Evolutionary conservation across 2,329 filamentous ascomycete species (phyloP).

Genomic region (Fusarium multiceps): DNA sequence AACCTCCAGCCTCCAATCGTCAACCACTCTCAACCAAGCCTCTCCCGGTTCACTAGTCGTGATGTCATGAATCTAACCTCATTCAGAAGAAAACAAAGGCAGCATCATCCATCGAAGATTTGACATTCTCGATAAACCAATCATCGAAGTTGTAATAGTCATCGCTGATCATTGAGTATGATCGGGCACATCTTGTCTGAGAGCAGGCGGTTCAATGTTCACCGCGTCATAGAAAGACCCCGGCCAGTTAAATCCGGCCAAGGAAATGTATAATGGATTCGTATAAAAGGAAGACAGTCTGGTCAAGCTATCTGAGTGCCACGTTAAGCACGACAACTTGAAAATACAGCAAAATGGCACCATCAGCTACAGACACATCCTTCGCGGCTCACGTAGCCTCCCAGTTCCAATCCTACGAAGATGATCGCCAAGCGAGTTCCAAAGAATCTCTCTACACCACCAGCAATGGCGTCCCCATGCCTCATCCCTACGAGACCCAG

Average conservation of each 20-base stretch:
- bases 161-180: not conserved
- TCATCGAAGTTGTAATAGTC: slow-evolving; percentile 19
- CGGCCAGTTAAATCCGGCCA: not conserved
- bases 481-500: slow-evolving; percentile 69
- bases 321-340: not conserved
- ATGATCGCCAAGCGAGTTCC: slow-evolving; percentile 54
- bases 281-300: not conserved
- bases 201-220: not conserved
- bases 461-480: slow-evolving; percentile 66
- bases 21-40: not conserved
- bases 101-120: slow-evolving; percentile 24
- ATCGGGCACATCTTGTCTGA: not conserved
- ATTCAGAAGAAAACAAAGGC: not conserved
- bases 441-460: slow-evolving; percentile 63
- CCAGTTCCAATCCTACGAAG: slow-evolving; percentile 54
- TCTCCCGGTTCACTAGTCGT: not conserved
- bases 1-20: not conserved
- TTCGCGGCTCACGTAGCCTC: slow-evolving; percentile 52
- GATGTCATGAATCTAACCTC: slow-evolving; percentile 6
- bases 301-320: not conserved
- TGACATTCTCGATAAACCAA: slow-evolving; percentile 11
- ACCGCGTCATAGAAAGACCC: slow-evolving; percentile 31
- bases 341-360: slow-evolving; percentile 32
- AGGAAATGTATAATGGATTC: not conserved
- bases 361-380: slow-evolving; percentile 49